Evolutionary conservation across 2,329 filamentous ascomycete species (phyloP), one percentile per base, ranked within the genome.

Genomic region (Achaetomium macrosporum): DNA sequence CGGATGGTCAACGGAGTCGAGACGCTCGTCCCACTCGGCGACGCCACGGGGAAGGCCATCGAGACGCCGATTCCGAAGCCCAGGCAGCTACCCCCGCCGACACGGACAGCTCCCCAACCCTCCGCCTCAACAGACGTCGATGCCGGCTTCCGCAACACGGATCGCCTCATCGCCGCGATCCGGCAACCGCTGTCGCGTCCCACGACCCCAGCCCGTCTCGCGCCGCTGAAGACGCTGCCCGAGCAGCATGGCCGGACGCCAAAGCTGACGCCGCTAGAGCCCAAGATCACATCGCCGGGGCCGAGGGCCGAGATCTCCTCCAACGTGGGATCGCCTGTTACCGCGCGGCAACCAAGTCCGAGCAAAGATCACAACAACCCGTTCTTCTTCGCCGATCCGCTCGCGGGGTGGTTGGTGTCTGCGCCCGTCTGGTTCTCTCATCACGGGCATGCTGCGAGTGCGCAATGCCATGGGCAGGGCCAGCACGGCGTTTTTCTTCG

Each of bases 1-100:
- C 78, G 77, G 60, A 69, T 65, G 58, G 71, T 76, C 48, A 65
- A 72, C 20, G 73, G 73, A 9, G 70, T 62, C 6, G 65, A 66
- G 48, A 62, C 58, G 5, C 56, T 44, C 2, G 56, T 63, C 30
- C 42, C 56, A 3, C 37, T 63, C 31, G 42, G 57, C 35, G 49
- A 52, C 3, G 42, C n/a, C n/a, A n/a, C n/a, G n/a, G n/a, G n/a
- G n/a, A n/a, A n/a, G n/a, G n/a, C n/a, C n/a, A n/a, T n/a, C n/a
- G n/a, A n/a, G n/a, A n/a, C n/a, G 11, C 3, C 36, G 7, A 25
- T 7, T 4, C 4, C 7, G 25, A 25, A 4, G 25, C 25, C 4
- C 25, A 25, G 25, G 2, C 40, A 36, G 2, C 9, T 6, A 33
- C 10, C 33, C 15, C 37, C 16, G 20, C 31, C 39, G 7, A 13